Base-by-base conservation (phyloP, 768 basidiomycete genomes). In the Phlebiopsis flavidoalba region DNA sequence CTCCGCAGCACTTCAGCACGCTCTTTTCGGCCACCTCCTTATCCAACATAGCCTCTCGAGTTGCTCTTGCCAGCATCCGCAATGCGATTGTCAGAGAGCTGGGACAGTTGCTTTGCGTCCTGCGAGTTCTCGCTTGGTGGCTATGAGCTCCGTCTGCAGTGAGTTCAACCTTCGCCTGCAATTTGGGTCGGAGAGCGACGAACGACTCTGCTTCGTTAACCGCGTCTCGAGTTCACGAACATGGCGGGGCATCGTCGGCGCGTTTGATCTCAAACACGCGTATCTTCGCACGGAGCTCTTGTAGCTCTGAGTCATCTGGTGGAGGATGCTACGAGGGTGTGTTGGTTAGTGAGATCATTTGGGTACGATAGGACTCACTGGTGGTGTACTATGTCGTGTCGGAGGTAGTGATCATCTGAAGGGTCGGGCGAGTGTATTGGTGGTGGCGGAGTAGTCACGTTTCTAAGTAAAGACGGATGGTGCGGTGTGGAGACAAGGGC, bases 1-100 rank as follows among this genome's bases (percentile, higher is more conserved):
- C 70, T 93, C 88, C 0, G 87, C 87, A 1, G 84, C 70, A n/a
- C n/a, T 72, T 98, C 96, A 0, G 91, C 88, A 61, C 85, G 85
- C 72, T 98, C 96, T 70, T n/a, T n/a, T 98, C 97, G 0, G 96
- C 95, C 43, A 98, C 86, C 72, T 99, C 97, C 74, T 93, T 94
- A 71, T 99, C 97, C 66, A 99, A 75, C 82, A 91, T 91, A 2
- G 86, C 81, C 89, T 94, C 76, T 99, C 97, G 43, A 98, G 75
- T 69, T 95, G 92, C 60, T 98, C 96, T 56, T 90, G 85, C 1
- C 88, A 71, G 70, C n/a, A n/a, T 98, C 96, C 2, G 87, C 74
- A 1, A 91, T 77, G 22, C 90, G 80, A 15, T 75, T 76, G 64
- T 95, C 91, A 0, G 86, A 77, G 36, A 93, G 76, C 36, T 86